Percentiles rank a stretch among this genome's conserved stretches.
Evolutionary conservation across 768 basidiomycete genomes (phyloP).

Genomic region (Calvatia gigantea): DNA sequence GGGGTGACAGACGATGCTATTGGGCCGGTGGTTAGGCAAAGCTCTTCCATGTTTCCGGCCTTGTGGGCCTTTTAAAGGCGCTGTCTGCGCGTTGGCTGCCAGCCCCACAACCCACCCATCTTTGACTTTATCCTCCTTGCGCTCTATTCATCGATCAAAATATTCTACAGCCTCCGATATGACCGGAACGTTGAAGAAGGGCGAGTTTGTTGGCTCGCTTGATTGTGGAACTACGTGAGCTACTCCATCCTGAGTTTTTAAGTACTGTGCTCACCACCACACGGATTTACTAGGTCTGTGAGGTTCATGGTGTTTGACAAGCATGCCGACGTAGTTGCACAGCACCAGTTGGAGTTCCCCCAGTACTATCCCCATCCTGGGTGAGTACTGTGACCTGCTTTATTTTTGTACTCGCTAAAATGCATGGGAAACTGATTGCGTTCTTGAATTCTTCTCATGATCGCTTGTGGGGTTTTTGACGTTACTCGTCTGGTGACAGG

Average conservation of each 20-base stretch:
- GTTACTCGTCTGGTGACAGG: constrained; percentile 31
- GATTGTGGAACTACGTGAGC: constrained; percentile 95
- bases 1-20: background rate
- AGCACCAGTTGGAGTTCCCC: constrained; percentile 90
- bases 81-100: background rate
- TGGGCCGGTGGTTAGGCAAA: constrained; percentile 7
- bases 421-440: background rate
- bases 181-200: constrained; percentile 42
- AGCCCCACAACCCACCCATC: background rate
- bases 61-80: constrained; percentile 13
- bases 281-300: constrained; percentile 60
- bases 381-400: constrained; percentile 35
- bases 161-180: constrained; percentile 11
- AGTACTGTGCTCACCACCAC: background rate
- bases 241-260: background rate
- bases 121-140: constrained; percentile 14
- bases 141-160: constrained; percentile 2
- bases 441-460: background rate
- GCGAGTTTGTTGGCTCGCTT: constrained; percentile 86
- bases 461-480: background rate
- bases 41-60: constrained; percentile 13
- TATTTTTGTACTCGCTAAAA: background rate
- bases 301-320: constrained; percentile 91
- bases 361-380: constrained; percentile 92
- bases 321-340: constrained; percentile 81